Evolutionary conservation across 2,329 filamentous ascomycete genomes (phyloP), one percentile per base, ranked within the genome.

Genomic region (Lasiodiplodia theobromae): DNA sequence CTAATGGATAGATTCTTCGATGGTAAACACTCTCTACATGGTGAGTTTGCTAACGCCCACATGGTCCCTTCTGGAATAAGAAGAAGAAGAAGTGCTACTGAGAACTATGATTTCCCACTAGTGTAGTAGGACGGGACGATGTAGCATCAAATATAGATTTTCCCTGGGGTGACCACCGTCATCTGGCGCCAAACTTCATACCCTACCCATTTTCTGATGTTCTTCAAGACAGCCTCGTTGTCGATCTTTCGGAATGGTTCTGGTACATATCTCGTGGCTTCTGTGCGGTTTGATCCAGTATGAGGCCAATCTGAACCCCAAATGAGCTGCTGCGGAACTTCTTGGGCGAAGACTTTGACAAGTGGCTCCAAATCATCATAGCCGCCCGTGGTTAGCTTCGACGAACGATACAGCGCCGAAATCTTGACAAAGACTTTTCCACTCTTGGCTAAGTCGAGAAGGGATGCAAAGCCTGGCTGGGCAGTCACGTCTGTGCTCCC

Each of bases 61-160:
- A 34, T 34, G 31, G 1, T 1, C 31, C 31, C 31, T 34, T 1
- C 0, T 1, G 8, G 31, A 34, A 8, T 1, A 34, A 34, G 31
- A 34, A 34, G 8, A 34, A 8, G 8, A 34, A 34, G 31, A 34
- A 34, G 8, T 34, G 31, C 31, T 10, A 34, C 31, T 34, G 8
- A 34, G 31, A 8, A 34, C 31, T 1, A 34, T 34, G 8, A 1
- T 1, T 34, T 2, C 10, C 8, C 31, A 34, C 31, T 7, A 10
- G 8, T 34, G 25, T 4, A 28, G 25, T 4, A 28, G 4, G 25
- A 28, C 25, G 25, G 5, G 7, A 14, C 7, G 18, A 44, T 44
- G 40, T 6, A 14, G 78, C n/a, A n/a, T n/a, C 25, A 62, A 14
- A 62, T 2, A 14, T 62, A 62, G 4, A 62, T 3, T 44, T 34